Base-by-base conservation (phyloP, 1,284 basidiomycete species). In the Boletus smithii region DNA sequence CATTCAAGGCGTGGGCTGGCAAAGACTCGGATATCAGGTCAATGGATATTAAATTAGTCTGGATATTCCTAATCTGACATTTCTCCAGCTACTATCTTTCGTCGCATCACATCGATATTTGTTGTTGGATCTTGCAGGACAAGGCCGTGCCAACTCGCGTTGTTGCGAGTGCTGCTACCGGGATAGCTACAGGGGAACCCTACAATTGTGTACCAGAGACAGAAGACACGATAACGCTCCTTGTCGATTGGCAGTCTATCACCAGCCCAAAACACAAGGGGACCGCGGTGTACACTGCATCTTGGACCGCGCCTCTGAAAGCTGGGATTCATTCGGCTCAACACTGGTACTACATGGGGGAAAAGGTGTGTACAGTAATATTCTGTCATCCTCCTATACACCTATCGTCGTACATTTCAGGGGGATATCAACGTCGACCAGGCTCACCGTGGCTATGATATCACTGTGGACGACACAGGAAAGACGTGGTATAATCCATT, bases 261-360 rank as follows among this genome's bases (percentile, higher is more conserved):
- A 75, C 74, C 50, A 88, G 87, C 65, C 64, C 77, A 9, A 81
- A 73, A 54, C 85, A 91, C 69, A 76, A 73, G 48, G 89, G 89
- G 17, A 90, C 85, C 0, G 90, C 78, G 1, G 88, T 95, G 3
- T 97, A 94, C 73, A 95, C 93, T 4, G 92, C 93, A 13, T 90
- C 87, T 49, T 95, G 88, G 88, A 90, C 87, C 4, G 86, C 88
- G 1, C 88, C 88, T 17, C 70, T 88, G 46, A 88, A 84, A 61
- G 71, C 84, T 13, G 87, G 86, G 5, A 73, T 89, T 23, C 93
- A 95, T 68, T 86, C 87, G 9, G 88, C 88, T 46, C 93, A 97
- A 66, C 82, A 90, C 62, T 95, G 91, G 88, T 93, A 94, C 69
- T 94, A 94, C 70, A 91, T 94, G 88, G 91, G 79, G 32, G 85